Conservation (phyloP, 768 basidiomycete species). For the Boletus coccyginus region DNA sequence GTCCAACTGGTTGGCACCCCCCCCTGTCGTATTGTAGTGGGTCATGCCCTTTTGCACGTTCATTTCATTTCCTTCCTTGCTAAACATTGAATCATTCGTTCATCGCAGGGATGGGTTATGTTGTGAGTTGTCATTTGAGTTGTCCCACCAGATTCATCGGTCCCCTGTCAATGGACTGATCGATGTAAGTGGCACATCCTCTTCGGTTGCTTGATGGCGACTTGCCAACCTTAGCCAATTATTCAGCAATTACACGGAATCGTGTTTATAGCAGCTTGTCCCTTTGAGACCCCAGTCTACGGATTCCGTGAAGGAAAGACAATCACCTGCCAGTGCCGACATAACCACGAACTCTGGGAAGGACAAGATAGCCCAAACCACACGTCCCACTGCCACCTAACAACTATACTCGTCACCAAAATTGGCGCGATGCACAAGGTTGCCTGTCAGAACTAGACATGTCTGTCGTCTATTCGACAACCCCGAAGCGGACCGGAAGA, state of each 20-base stretch:
- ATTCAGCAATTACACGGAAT: neutral
- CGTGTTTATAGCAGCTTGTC: neutral
- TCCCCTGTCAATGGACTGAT: neutral
- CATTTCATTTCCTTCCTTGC: neutral
- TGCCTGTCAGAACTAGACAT: neutral
- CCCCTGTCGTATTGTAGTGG: neutral
- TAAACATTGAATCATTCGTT: no score
- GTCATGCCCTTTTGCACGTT: no score
- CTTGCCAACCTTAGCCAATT: neutral
- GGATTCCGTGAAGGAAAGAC: neutral
- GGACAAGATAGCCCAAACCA: neutral
- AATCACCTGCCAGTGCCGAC: neutral
- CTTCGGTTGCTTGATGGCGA: neutral
- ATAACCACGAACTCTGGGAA: neutral
- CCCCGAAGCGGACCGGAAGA: no score
- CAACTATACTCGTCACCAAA: neutral
- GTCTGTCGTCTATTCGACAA: neutral
- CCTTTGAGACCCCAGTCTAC: neutral
- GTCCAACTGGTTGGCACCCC: neutral
- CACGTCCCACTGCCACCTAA: neutral
- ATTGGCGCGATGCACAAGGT: neutral
- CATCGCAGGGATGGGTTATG: neutral
- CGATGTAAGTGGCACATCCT: neutral
- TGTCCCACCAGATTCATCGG: neutral
- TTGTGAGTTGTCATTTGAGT: neutral